Conservation (phyloP, 441 rosid genomes). For the Geranium incanum region DNA sequence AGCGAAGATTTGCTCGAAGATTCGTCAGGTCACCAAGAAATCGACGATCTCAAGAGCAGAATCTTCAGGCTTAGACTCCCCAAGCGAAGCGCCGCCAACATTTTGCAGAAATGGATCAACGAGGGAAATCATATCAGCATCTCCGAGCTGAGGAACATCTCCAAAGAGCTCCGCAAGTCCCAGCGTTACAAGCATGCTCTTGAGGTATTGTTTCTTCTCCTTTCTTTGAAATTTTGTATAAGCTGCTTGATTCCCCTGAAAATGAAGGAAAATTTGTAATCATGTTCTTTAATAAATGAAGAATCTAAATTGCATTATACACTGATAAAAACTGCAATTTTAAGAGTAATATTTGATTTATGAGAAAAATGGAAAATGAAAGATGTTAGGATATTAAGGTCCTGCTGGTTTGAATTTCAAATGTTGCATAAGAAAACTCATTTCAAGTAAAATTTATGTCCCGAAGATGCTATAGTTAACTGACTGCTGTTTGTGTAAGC, state of each 20-base stretch:
- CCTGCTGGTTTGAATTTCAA: background rate
- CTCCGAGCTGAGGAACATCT: no score
- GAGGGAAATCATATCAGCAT: constrained; percentile 52
- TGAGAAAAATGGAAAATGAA: background rate
- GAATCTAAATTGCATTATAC: background rate
- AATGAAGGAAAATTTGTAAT: constrained; percentile 22
- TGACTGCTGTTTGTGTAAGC: no score
- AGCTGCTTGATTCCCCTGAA: constrained; percentile 65
- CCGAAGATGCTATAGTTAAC: no score
- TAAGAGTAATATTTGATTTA: background rate
- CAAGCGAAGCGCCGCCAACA: constrained; percentile 67
- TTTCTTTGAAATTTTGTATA: constrained; percentile 13
- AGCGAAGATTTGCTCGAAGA: constrained; percentile 35
- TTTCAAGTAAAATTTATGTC: no score
- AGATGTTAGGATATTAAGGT: background rate
- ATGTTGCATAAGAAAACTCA: no score
- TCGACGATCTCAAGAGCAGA: constrained; percentile 57
- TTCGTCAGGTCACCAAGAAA: constrained; percentile 25
- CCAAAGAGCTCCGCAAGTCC: no score
- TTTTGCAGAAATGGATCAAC: constrained; percentile 67
- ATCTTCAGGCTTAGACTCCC: constrained; percentile 73
- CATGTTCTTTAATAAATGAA: background rate
- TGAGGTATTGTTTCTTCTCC: background rate
- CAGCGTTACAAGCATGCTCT: constrained; percentile 11
- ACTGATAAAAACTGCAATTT: background rate